Conservation (phyloP, 2,329 filamentous ascomycete species). For the Dactylellina sp. region DNA sequence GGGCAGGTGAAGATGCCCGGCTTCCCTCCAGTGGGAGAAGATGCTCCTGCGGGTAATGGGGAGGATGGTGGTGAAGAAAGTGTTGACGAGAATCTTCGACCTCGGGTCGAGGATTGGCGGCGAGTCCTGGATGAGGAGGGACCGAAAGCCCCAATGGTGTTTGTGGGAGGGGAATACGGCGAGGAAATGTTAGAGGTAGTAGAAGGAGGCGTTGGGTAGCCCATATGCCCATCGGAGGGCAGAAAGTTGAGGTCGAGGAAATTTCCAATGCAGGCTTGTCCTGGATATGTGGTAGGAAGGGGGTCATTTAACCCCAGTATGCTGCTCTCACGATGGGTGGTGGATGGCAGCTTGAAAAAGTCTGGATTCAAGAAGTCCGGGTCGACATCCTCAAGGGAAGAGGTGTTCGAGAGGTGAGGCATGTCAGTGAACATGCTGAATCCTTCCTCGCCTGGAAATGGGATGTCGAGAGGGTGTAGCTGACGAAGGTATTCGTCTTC, state of each 20-base stretch:
- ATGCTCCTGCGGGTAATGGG: slow-evolving; percentile 35
- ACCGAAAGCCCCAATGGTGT: slow-evolving; percentile 25
- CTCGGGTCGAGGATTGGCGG: slow-evolving; percentile 29
- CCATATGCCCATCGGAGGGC: slow-evolving; percentile 6
- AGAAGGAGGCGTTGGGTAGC: slow-evolving; percentile 52
- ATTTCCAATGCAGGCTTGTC: slow-evolving; percentile 17
- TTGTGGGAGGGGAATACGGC: slow-evolving; percentile 42
- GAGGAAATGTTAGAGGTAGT: slow-evolving; percentile 36
- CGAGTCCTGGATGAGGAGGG: slow-evolving; percentile 21
- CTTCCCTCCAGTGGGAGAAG: slow-evolving; percentile 53
- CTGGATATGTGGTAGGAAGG: slow-evolving; percentile 22
- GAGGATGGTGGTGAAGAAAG: slow-evolving; percentile 41
- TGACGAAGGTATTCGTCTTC: slow-evolving; percentile 42
- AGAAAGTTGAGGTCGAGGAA: slow-evolving; percentile 22
- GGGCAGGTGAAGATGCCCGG: slow-evolving; percentile 48
- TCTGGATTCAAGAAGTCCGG: slow-evolving; percentile 42
- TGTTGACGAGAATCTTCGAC: slow-evolving; percentile 8
- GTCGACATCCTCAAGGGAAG: slow-evolving; percentile 42
- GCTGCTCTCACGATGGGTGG: slow-evolving; percentile 39
- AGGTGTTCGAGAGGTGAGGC: slow-evolving; percentile 18
- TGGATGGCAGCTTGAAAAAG: slow-evolving; percentile 41
- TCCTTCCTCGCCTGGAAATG: slow-evolving; percentile 48
- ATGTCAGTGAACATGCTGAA: slow-evolving; percentile 50
- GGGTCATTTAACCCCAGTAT: slow-evolving; percentile 33
- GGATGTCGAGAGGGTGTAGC: slow-evolving; percentile 39